Evolutionary conservation across 2,329 filamentous ascomycete species (phyloP).

Genomic region (Trichoderma hamatum): DNA sequence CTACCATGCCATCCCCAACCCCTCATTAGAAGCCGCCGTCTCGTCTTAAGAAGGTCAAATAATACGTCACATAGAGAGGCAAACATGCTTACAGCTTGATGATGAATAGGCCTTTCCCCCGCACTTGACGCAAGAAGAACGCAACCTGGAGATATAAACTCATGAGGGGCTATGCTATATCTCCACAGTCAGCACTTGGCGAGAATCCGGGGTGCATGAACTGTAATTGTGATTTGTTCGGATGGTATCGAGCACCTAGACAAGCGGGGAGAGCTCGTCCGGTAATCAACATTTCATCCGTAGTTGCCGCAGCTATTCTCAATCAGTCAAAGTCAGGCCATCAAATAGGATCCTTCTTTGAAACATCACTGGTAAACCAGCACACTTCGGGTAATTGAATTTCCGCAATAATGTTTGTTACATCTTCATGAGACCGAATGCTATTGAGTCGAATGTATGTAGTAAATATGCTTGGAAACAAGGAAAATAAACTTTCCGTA

Average conservation of each 20-base stretch:
- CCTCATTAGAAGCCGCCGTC: slow-evolving; percentile 1
- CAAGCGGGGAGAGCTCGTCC: background rate
- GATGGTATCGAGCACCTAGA: background rate
- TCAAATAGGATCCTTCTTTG: background rate
- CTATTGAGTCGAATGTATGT: background rate
- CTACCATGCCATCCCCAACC: background rate
- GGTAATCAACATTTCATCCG: background rate
- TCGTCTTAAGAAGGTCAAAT: background rate
- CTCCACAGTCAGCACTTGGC: background rate
- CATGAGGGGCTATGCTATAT: slow-evolving; percentile 14
- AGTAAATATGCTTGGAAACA: background rate
- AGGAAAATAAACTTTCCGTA: background rate
- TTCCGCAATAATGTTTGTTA: background rate
- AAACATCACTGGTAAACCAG: background rate
- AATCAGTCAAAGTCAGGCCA: background rate
- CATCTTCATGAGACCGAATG: background rate
- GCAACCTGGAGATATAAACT: slow-evolving; percentile 3
- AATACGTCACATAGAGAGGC: slow-evolving; percentile 11
- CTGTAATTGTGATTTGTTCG: slow-evolving; percentile 8
- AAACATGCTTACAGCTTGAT: slow-evolving; percentile 1
- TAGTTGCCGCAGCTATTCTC: background rate
- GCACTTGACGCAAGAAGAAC: slow-evolving; percentile 14
- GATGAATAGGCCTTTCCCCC: background rate
- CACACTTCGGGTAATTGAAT: background rate
- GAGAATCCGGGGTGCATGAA: slow-evolving; percentile 24